A percentile compares a stretch with the other conserved stretches of the same genome.
phyloP scores from a whole-genome alignment of 1,284 basidiomycete genomes.

The Anthracocystis walkeri region DNA sequence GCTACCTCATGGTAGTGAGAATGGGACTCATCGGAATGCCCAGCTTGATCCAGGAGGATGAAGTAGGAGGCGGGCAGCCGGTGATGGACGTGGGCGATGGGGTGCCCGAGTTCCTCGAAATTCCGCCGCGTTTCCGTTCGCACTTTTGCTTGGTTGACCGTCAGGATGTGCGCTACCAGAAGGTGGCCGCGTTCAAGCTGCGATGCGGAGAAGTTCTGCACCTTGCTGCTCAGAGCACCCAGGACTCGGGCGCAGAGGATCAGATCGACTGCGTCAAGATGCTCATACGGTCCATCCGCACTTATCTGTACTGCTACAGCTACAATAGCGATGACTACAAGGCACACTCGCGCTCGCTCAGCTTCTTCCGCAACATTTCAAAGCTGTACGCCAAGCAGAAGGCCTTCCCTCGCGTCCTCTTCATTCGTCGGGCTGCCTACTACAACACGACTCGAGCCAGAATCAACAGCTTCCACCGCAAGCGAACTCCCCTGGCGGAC shows the following conservation, averaged over 20 bases:
- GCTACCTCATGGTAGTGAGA: slow-evolving; percentile 75
- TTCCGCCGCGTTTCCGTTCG: slow-evolving; percentile 71
- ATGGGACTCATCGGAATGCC: slow-evolving; percentile 81
- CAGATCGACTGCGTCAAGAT: slow-evolving; percentile 87
- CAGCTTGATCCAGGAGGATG: slow-evolving; percentile 74
- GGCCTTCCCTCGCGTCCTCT: slow-evolving; percentile 79
- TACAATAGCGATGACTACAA: slow-evolving; percentile 68
- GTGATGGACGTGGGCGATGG: slow-evolving; percentile 77
- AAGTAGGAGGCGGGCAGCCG: slow-evolving; percentile 74
- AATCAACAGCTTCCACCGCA: slow-evolving; percentile 83
- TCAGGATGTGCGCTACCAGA: slow-evolving; percentile 80
- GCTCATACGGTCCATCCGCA: slow-evolving; percentile 70
- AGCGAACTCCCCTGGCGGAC: slow-evolving; percentile 84
- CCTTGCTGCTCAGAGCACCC: slow-evolving; percentile 75
- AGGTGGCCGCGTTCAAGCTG: slow-evolving; percentile 75
- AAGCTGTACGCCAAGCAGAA: slow-evolving; percentile 80
- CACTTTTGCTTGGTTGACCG: slow-evolving; percentile 82
- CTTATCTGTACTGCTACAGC: slow-evolving; percentile 61
- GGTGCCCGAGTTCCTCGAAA: slow-evolving; percentile 76
- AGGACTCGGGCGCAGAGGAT: slow-evolving; percentile 79
- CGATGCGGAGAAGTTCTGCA: slow-evolving; percentile 80
- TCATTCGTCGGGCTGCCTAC: slow-evolving; percentile 81
- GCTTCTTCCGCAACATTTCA: slow-evolving; percentile 63
- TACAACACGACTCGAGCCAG: slow-evolving; percentile 76
- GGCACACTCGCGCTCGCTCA: slow-evolving; percentile 53